Evolutionary conservation across 805 yeast genomes (phyloP).

Genomic region (Candida insectalens): DNA sequence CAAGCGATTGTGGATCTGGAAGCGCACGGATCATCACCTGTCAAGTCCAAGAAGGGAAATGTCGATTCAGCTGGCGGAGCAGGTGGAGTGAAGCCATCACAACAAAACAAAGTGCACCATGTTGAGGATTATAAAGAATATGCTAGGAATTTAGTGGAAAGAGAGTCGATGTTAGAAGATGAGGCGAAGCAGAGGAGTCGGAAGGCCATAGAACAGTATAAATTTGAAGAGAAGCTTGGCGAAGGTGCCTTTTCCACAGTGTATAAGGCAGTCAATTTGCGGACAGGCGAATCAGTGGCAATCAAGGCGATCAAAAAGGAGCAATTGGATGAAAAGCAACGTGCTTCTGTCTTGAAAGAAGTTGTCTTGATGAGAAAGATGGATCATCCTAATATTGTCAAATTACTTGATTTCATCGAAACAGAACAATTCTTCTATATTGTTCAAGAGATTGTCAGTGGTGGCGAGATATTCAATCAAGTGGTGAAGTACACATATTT

Average conservation of each 20-base stretch:
- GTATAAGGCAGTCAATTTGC: constrained; percentile 34
- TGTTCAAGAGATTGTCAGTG: constrained; percentile 62
- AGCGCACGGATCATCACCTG: too few species aligned
- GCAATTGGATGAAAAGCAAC: constrained; percentile 52
- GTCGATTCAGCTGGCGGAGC: background rate
- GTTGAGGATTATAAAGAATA: constrained; percentile 19
- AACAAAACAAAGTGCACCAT: background rate
- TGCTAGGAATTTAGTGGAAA: constrained; percentile 24
- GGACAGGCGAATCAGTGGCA: constrained; percentile 35
- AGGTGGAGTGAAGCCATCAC: background rate
- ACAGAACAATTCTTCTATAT: constrained; percentile 52
- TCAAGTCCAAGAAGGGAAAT: too few species aligned
- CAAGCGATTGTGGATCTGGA: constrained; percentile 16
- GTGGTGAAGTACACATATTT: constrained; percentile 71
- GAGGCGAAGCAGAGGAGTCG: constrained; percentile 11
- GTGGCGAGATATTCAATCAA: constrained; percentile 77
- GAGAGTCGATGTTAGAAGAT: constrained; percentile 18
- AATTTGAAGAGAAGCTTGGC: constrained; percentile 39
- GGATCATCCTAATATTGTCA: constrained; percentile 54
- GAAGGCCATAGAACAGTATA: constrained; percentile 26
- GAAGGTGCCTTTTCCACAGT: constrained; percentile 56
- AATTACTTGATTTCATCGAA: constrained; percentile 58
- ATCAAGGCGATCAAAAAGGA: constrained; percentile 58
- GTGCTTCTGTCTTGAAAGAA: constrained; percentile 69
- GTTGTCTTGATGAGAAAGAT: constrained; percentile 65